Evolutionary conservation across 371 early-diverging fungal species (phyloP).

Genomic region (Mortierella sp.): DNA sequence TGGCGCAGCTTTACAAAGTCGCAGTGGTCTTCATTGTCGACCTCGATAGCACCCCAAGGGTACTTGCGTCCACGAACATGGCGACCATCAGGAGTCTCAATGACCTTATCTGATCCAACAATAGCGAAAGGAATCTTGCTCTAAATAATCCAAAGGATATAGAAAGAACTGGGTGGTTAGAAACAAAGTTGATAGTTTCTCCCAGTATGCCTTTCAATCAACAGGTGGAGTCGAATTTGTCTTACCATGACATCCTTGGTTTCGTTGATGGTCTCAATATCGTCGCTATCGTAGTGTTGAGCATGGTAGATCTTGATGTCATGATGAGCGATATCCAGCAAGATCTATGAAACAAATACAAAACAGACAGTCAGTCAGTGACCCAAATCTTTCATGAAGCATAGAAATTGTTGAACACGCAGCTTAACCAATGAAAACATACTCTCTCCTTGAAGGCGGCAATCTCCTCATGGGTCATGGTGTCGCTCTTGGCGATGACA

Average conservation of each 20-base stretch:
- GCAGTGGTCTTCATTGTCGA: conserved; percentile 91
- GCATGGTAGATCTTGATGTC: conserved; percentile 96
- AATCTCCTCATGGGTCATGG: conserved; percentile 96
- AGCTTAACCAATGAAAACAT: neutral
- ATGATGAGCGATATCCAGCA: conserved; percentile 93
- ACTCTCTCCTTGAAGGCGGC: conserved; percentile 89
- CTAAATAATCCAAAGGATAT: conserved; percentile 34
- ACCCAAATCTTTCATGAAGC: neutral
- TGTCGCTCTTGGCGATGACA: conserved; percentile 98
- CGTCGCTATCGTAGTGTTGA: conserved; percentile 91
- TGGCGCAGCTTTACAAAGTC: conserved; percentile 97
- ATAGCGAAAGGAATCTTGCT: conserved; percentile 96
- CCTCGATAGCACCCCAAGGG: conserved; percentile 97
- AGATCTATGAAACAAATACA: conserved; percentile 61
- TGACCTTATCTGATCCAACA: conserved; percentile 94
- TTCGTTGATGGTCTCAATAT: conserved; percentile 93
- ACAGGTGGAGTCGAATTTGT: neutral
- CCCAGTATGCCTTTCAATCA: neutral
- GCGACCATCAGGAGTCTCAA: conserved; percentile 86
- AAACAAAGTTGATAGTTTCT: neutral
- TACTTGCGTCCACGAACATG: conserved; percentile 94
- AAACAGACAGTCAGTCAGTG: neutral
- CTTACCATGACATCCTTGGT: conserved; percentile 92
- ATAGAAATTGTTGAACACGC: neutral
- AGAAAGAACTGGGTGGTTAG: neutral